Evolutionary conservation across 176 grass and related monocot species (phyloP).

Genomic region (Neostapfia colusana): DNA sequence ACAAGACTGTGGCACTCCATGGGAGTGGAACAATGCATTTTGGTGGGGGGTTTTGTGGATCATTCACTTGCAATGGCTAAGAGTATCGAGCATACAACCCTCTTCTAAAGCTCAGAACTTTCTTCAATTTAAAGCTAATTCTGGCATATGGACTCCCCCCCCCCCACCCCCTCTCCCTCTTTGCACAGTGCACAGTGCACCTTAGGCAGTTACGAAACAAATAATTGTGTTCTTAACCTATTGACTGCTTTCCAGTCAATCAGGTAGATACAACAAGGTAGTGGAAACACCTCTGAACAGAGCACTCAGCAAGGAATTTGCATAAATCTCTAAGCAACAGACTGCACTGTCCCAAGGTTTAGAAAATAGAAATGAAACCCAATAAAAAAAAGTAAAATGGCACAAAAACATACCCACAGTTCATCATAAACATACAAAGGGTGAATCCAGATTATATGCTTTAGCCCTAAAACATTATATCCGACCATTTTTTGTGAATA

Average conservation of each 20-base stretch:
- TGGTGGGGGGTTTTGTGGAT: neutral
- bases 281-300: neutral
- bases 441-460: neutral
- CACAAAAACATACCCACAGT: neutral
- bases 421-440: neutral
- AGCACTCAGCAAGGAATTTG: constrained; percentile 13
- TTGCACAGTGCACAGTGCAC: neutral
- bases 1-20: neutral
- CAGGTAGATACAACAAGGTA: neutral
- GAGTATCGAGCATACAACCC: neutral
- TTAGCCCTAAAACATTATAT: neutral
- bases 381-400: no score
- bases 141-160: neutral
- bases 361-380: no score
- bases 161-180: neutral
- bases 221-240: neutral
- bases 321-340: constrained; percentile 4
- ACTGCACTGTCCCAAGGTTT: neutral
- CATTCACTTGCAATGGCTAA: neutral
- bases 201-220: neutral
- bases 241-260: neutral
- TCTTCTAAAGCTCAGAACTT: neutral
- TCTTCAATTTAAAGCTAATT: neutral
- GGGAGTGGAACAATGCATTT: neutral
- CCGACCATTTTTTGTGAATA: no score